Base-by-base conservation (phyloP, 371 early-diverging fungal genomes). In the Actinomortierella ambigua region DNA sequence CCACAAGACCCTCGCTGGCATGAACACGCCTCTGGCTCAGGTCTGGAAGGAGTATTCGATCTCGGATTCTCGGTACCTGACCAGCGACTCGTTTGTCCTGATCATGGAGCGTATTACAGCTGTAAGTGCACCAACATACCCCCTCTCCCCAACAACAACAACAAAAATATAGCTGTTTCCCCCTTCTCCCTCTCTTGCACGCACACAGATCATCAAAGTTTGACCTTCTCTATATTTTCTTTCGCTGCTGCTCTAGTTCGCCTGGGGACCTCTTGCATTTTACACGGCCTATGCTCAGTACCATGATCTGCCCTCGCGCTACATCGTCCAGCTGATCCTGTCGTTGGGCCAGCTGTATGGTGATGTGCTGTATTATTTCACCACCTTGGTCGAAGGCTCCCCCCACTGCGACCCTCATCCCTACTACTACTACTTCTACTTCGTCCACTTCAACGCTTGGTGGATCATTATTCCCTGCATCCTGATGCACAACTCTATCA, bases 31-130 rank as follows among this genome's bases (percentile, higher is more conserved):
- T 2, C 53, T 95, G 44, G 93, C 86, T n/a, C 87, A 95, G 59
- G 60, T 93, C 55, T 97, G 95, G 95, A 94, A 95, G 79, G 96
- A 97, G 78, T 97, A 97, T 73, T 79, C 94, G 1, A 82, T 87
- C 64, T 84, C 88, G 11, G 97, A 97, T 75, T 94, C 94, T 13
- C 80, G 96, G 26, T 97, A 97, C 70, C 77, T 96, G 76, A 77
- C 84, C 28, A 76, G 81, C 44, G 97, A 97, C 59, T 78, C 89
- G 9, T 87, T 92, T 56, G 88, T 95, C 6, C 65, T 90, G 29
- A 80, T 87, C 51, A 87, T 96, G 83, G 97, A 97, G 79, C 78
- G 81, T n/a, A 87, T 96, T 53, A 96, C 97, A 18, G 91, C 91
- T 22, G 91, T 93, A 81, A 79, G 82, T 76, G 20, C 47, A 22